Evolutionary conservation across 352 stramenopile genomes (phyloP), one percentile per base, ranked within the genome.

Genomic region (Peronosclerospora sorghi): DNA sequence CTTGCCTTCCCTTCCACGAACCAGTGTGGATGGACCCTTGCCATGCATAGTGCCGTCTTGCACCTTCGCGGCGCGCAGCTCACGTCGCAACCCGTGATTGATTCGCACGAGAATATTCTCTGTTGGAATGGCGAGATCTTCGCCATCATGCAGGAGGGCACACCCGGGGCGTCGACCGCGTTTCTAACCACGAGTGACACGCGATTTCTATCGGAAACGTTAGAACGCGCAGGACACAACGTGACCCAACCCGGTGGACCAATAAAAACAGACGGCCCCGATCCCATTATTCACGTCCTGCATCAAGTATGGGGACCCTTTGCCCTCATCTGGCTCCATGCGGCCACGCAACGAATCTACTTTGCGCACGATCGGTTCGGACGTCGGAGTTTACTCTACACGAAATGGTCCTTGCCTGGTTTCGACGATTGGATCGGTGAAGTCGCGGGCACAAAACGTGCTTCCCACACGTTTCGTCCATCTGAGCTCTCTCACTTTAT

Each of bases 61-160:
- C 82, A 97, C 60, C 72, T 98, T 38, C 75, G 91, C 23, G 83
- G 89, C 8, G 48, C 70, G 27, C 26, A 55, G 15, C 14, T 95
- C 9, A 62, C 57, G 5, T 17, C 50, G n/a, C 93, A 98, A 67
- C 93, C 93, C 10, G 49, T 90, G n/a, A 46, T 62, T 8, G 78
- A 94, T 49, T 36, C 37, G 1, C 14, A 55, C 10, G 60, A 68
- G 29, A 94, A 87, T 51, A 61, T 87, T 3, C 46, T 94, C 28
- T 76, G 79, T 46, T 98, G 91, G 91, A 98, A 98, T 65, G 93
- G 89, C 37, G 91, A 98, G 74, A 73, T 95, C 10, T 74, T 96
- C 74, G 68, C 56, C 40, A 47, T 45, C n/a, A n/a, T n/a, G n/a
- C n/a, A n/a, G 28, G 53, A 21, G 18, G 36, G 36, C 21, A 3